A percentile compares a stretch with the other conserved stretches of the same genome.
phyloP scores from a whole-genome alignment of 352 stramenopile species.

The Phytophthora macrochlamydospora region DNA sequence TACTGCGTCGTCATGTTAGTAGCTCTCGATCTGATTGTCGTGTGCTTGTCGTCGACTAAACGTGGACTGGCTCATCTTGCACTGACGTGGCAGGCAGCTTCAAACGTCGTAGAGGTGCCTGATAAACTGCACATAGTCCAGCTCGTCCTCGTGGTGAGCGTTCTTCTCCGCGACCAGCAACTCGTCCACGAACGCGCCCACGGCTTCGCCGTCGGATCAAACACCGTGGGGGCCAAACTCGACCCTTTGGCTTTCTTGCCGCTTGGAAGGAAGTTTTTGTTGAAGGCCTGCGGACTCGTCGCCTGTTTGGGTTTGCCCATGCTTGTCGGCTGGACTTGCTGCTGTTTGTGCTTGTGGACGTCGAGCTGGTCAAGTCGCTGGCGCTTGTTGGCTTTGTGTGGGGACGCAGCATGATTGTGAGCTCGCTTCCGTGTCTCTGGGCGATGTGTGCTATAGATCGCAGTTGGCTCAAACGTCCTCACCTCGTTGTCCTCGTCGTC shows the following conservation, averaged over 20 bases:
- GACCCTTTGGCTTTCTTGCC: background rate
- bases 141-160: slow-evolving; percentile 32
- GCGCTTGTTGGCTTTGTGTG: background rate
- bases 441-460: background rate
- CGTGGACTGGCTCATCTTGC: slow-evolving; percentile 9
- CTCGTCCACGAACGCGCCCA: slow-evolving; percentile 37
- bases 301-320: background rate
- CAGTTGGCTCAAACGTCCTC: no score
- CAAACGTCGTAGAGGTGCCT: slow-evolving; percentile 35
- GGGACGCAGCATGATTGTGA: background rate
- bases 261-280: background rate
- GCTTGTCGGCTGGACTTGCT: background rate
- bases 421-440: background rate
- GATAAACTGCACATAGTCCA: slow-evolving; percentile 38
- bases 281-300: background rate
- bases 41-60: slow-evolving; percentile 3
- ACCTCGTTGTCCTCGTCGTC: background rate
- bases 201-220: slow-evolving; percentile 17
- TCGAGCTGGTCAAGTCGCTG: background rate
- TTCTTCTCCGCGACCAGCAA: slow-evolving; percentile 31
- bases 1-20: slow-evolving; percentile 10
- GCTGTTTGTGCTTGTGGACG: background rate
- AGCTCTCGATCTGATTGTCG: slow-evolving; percentile 12
- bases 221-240: slow-evolving; percentile 18
- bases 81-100: slow-evolving; percentile 5